Percentiles rank a stretch among this genome's conserved stretches.
Evolutionary conservation across 1,284 basidiomycete genomes (phyloP).

Genomic region (Cutaneotrichosporon daszewskae): DNA sequence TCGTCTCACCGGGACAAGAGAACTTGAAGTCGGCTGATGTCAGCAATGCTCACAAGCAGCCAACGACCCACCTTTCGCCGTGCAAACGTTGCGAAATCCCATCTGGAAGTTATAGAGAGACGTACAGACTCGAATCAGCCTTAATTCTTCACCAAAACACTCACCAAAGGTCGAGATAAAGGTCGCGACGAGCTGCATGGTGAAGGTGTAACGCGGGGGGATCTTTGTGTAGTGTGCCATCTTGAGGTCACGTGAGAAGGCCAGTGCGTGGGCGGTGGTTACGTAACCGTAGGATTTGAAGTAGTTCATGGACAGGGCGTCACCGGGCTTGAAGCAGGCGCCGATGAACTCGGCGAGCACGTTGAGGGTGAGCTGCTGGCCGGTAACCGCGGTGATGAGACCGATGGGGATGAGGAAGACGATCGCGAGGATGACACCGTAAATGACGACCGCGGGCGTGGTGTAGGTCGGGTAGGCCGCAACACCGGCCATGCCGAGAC

Average conservation of each 20-base stretch:
- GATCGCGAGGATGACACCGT: slow-evolving; percentile 22
- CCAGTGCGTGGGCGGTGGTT: slow-evolving; percentile 50
- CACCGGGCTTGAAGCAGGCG: slow-evolving; percentile 55
- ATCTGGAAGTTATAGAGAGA: slow-evolving; percentile 28
- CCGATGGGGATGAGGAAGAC: slow-evolving; percentile 37
- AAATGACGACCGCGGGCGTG: slow-evolving; percentile 55
- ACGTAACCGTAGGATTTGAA: slow-evolving; percentile 56
- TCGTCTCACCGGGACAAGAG: too few species aligned
- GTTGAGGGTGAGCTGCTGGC: slow-evolving; percentile 53
- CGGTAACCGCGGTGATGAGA: slow-evolving; percentile 56
- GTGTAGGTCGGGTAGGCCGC: slow-evolving; percentile 57
- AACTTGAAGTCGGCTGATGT: too few species aligned
- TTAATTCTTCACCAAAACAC: too few species aligned
- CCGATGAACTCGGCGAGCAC: slow-evolving; percentile 56
- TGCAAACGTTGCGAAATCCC: slow-evolving; percentile 24
- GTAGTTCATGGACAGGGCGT: slow-evolving; percentile 60
- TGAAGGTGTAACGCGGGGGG: slow-evolving; percentile 53
- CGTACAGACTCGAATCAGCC: too few species aligned
- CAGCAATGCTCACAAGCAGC: too few species aligned
- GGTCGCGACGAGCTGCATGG: slow-evolving; percentile 61
- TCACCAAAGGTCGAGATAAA: slow-evolving; percentile 52
- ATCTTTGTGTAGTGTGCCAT: slow-evolving; percentile 34
- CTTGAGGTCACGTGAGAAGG: slow-evolving; percentile 54
- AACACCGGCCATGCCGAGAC: slow-evolving; percentile 45
- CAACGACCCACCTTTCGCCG: slow-evolving; percentile 17